These are phyloP conservation scores for Vigna nakashimae DNA, from an alignment of 306 rosid species.

Conservation along the genomic window DNA sequence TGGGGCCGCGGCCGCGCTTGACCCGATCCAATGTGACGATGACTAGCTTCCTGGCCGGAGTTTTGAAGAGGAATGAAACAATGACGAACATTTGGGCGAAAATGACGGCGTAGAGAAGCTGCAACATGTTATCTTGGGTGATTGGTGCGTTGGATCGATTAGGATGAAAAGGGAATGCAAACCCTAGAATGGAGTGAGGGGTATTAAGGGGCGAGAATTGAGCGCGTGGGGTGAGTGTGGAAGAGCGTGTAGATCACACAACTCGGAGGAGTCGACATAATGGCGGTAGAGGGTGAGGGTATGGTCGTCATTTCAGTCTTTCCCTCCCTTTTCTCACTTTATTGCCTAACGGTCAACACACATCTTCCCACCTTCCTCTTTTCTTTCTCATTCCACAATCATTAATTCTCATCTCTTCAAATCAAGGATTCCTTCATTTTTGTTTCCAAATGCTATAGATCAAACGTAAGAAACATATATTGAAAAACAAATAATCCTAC, in stretches of 20 bases:
- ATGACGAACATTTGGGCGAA: slow-evolving; percentile 61
- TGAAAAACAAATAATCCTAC: too few species aligned
- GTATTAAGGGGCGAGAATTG: not conserved
- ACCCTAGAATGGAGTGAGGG: slow-evolving; percentile 24
- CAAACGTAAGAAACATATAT: too few species aligned
- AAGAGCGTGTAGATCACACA: slow-evolving; percentile 5
- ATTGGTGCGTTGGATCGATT: not conserved
- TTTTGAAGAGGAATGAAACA: slow-evolving; percentile 61
- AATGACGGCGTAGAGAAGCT: slow-evolving; percentile 61
- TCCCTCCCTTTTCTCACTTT: not conserved
- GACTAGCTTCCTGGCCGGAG: slow-evolving; percentile 74
- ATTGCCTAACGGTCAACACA: slow-evolving; percentile 19
- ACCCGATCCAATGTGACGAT: slow-evolving; percentile 64
- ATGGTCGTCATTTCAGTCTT: not conserved
- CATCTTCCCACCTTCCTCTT: not conserved
- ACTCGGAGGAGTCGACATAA: slow-evolving; percentile 30
- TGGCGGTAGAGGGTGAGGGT: slow-evolving; percentile 19
- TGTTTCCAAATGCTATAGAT: too few species aligned
- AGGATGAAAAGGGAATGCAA: not conserved
- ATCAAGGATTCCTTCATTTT: too few species aligned
- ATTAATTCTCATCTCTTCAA: not conserved
- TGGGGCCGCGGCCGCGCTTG: slow-evolving; percentile 84
- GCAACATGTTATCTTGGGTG: slow-evolving; percentile 51
- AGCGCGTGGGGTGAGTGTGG: slow-evolving; percentile 42
- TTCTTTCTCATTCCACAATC: not conserved